These are phyloP conservation scores for Crithidia fasciculata DNA, from an alignment of 208 protist species.

Conservation along the genomic window DNA sequence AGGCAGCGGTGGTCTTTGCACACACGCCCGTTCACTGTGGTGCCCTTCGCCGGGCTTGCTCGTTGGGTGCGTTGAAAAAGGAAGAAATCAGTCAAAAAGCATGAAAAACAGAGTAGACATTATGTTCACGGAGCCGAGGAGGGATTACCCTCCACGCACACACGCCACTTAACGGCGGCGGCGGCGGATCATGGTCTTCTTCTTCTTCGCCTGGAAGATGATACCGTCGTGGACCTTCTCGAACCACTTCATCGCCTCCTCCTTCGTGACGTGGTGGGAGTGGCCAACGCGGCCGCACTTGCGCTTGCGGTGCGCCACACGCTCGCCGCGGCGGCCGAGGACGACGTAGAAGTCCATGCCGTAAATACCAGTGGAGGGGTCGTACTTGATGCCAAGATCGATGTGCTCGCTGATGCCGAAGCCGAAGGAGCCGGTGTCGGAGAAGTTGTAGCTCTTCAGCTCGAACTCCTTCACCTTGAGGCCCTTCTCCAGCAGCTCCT, in stretches of 20 bases:
- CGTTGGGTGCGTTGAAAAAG: conserved; percentile 9
- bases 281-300: conserved; percentile 87
- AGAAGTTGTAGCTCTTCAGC: conserved; percentile 97
- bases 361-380: conserved; percentile 99
- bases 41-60: neutral
- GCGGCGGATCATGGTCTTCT: conserved; percentile 98
- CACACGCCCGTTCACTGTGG: no score
- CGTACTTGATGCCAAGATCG: conserved; percentile 99
- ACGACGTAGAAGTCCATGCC: conserved; percentile 99
- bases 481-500: conserved; percentile 98
- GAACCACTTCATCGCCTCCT: conserved; percentile 99
- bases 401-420: conserved; percentile 99
- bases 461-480: conserved; percentile 99
- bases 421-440: conserved; percentile 98
- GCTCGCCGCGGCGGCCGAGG: conserved; percentile 96
- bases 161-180: conserved; percentile 95
- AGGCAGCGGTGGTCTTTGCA: no score
- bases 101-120: conserved; percentile 10
- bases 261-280: conserved; percentile 95
- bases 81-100: conserved; percentile 15
- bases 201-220: conserved; percentile 94
- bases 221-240: conserved; percentile 98
- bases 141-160: neutral
- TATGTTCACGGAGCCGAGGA: conserved; percentile 17
- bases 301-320: conserved; percentile 95